Base-by-base conservation (phyloP, 257 asterid genomes). In the Gentiana macrophylla region DNA sequence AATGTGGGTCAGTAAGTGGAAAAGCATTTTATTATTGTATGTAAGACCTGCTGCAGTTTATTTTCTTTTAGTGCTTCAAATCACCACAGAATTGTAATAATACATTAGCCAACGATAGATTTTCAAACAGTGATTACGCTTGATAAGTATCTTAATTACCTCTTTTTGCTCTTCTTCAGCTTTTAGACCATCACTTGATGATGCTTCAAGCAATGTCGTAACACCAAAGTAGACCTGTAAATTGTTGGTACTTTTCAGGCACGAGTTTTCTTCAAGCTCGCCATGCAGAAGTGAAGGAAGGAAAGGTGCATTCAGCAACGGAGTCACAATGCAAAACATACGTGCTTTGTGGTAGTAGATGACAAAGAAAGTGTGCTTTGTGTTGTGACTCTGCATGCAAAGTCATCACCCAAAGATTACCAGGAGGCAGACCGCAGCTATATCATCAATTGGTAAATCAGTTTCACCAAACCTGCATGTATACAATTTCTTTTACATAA, bases 161-260 rank as follows among this genome's bases (percentile, higher is more conserved):
- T 87, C 96, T 80, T 83, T 86, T 62, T 91, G 95, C 62, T 90
- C 96, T 77, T 91, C 96, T 72, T 79, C 95, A 6, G 86, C 86
- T 73, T 83, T 91, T 60, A 60, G 68, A 56, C 95, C 87, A 53
- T 87, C 87, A 51, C 86, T 45, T 1, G 96, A 84, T 60, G 95
- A 75, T 70, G 98, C 98, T 1, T 87, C 96, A 13, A 91, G 56
- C 80, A 91, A 76, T 35, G 98, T 80, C 35, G 98, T 73, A 60
- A 91, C 94, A 43, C 98, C 98, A 76, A 91, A 91, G 71, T 91
- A 91, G 37, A 90, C 83, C 98, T 90, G 82, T 48, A 32, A 59
- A 35, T 43, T 50, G 43, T 63, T 13, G 56, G 65, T 49, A 51
- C 49, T 53, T 44, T 24, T 54, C 33, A 57, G 49, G 9, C 56